Evolutionary conservation across 768 basidiomycete species (phyloP).

Genomic region (Trametes cinnabarina): DNA sequence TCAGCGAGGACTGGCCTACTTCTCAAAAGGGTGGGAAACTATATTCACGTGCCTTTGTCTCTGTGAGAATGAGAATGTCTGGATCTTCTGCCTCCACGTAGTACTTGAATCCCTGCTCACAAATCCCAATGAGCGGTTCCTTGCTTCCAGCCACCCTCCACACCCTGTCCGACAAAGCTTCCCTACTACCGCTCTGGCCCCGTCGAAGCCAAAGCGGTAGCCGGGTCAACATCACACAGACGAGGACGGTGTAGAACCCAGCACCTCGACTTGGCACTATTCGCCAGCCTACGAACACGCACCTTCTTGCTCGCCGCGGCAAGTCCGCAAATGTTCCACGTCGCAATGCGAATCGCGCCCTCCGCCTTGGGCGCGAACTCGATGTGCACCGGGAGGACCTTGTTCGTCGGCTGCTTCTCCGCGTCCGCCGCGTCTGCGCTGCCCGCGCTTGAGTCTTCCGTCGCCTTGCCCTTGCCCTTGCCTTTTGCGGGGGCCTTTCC

Average conservation of each 20-base stretch:
- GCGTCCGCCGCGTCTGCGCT: background rate
- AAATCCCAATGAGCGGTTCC: background rate
- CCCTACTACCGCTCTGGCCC: background rate
- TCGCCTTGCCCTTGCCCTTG: background rate
- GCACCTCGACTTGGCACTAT: background rate
- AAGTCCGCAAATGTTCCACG: conserved; percentile 83
- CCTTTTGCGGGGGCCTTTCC: background rate
- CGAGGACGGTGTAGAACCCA: background rate
- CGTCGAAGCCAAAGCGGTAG: background rate
- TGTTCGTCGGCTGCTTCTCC: conserved; percentile 66
- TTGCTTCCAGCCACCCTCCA: background rate
- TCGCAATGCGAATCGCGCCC: conserved; percentile 53
- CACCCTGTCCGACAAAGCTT: background rate
- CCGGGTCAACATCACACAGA: background rate
- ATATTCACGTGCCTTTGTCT: conserved; percentile 68
- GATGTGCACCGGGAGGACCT: conserved; percentile 62
- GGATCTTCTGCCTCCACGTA: conserved; percentile 87
- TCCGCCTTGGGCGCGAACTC: conserved; percentile 48
- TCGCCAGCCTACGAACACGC: background rate
- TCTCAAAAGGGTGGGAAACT: background rate
- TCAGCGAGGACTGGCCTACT: background rate
- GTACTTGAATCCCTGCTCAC: conserved; percentile 65
- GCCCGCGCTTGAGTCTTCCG: conserved; percentile 1
- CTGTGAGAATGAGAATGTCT: conserved; percentile 79
- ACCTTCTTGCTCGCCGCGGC: conserved; percentile 80